phyloP scores from a whole-genome alignment of 495 filamentous ascomycete genomes.

The Aspergillus ellipticus region DNA sequence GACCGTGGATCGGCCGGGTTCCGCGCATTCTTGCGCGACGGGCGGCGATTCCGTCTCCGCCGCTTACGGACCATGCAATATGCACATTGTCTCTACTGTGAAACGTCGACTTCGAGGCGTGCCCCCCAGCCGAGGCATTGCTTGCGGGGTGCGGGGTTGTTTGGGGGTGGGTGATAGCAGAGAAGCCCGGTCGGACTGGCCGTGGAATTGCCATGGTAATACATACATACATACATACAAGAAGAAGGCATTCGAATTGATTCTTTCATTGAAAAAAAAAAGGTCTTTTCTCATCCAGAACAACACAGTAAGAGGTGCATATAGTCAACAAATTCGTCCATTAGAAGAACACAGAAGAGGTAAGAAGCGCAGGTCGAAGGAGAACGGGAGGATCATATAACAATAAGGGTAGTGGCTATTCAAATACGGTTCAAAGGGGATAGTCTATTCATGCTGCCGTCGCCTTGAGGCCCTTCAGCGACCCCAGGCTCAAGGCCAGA shows the following conservation, averaged over 20 bases:
- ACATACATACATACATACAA: background rate
- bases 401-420: slow-evolving; percentile 22
- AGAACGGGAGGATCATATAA: slow-evolving; percentile 21
- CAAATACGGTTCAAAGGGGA: slow-evolving; percentile 14
- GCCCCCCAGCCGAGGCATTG: slow-evolving; percentile 4
- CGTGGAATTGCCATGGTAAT: background rate
- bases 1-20: no score
- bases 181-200: background rate
- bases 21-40: no score
- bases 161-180: background rate
- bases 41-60: no score
- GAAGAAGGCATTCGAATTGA: slow-evolving; percentile 5
- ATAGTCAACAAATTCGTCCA: slow-evolving; percentile 33
- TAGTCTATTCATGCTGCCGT: slow-evolving; percentile 42
- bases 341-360: slow-evolving; percentile 16
- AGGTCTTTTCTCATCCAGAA: slow-evolving; percentile 30
- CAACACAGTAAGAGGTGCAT: slow-evolving; percentile 28
- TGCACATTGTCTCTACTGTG: no score
- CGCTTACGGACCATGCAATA: no score
- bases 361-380: slow-evolving; percentile 13
- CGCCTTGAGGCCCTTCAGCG: slow-evolving; percentile 85
- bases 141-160: slow-evolving; percentile 3
- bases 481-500: slow-evolving; percentile 88
- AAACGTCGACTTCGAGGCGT: no score
- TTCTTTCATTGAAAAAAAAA: slow-evolving; percentile 14